Percentiles rank a stretch among this genome's conserved stretches.
These are phyloP conservation scores for Pseudogymnoascus sp. DNA, from an alignment of 2,329 filamentous ascomycete species.

Conservation along the genomic window DNA sequence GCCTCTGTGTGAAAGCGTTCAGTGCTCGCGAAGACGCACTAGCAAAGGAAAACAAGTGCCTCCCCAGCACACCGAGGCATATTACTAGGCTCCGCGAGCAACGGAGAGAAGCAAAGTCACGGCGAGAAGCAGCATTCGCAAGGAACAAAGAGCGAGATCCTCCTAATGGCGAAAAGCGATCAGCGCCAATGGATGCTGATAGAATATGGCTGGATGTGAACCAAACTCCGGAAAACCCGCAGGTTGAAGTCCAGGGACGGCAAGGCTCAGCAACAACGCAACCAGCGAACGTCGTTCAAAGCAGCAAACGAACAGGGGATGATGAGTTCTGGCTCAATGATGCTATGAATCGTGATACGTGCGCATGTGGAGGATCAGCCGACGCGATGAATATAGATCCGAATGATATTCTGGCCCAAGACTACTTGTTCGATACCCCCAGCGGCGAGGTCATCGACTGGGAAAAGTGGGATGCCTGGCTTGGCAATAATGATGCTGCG, in stretches of 20 bases:
- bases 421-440: conserved; percentile 16
- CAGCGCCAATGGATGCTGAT: not conserved
- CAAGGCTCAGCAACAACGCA: conserved; percentile 3
- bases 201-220: not conserved
- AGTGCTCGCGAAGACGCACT: conserved; percentile 14
- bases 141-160: conserved; percentile 1
- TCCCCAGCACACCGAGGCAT: conserved; percentile 16
- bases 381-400: conserved; percentile 20
- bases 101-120: conserved; percentile 18
- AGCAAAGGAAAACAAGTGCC: conserved; percentile 10
- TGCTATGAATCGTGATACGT: conserved; percentile 12
- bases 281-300: conserved; percentile 8
- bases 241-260: conserved; percentile 9
- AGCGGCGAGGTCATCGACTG: conserved; percentile 20
- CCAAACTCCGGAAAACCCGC: not conserved
- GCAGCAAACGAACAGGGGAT: conserved; percentile 11
- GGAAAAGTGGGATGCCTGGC: conserved; percentile 27
- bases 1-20: conserved; percentile 14
- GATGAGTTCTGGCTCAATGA: conserved; percentile 20
- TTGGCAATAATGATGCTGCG: conserved; percentile 16
- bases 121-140: conserved; percentile 11
- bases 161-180: not conserved
- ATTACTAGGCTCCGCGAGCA: conserved; percentile 22
- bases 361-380: conserved; percentile 8
- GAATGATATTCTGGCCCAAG: conserved; percentile 22